Evolutionary conservation across 768 basidiomycete genomes (phyloP), one percentile per base, ranked within the genome.

Genomic region (Tricholomella constricta): DNA sequence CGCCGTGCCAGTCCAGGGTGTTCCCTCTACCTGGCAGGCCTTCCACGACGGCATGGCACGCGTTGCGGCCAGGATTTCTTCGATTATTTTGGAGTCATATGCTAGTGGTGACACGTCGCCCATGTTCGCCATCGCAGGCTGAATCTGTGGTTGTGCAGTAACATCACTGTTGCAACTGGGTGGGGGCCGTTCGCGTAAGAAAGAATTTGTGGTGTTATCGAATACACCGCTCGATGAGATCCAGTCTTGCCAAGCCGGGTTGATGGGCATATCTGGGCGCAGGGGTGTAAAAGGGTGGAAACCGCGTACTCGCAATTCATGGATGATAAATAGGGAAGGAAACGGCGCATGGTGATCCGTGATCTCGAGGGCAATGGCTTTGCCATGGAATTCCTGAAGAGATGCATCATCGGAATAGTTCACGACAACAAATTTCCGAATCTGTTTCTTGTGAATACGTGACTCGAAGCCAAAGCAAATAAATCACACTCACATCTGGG

Each of bases 281-380:
- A 53, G 11, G 20, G 63, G 63, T 51, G 48, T 17, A 48, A 72
- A 73, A 36, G 67, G 70, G 48, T 66, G 31, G 38, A 52, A 62
- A 17, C 61, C 70, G 34, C 66, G 69, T 45, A 69, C 69, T 10
- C 71, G 69, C 66, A 69, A 67, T 56, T 75, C 70, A 40, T 72
- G 72, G 46, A 69, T 58, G 38, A 70, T 64, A 55, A 72, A 69
- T 20, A 69, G 48, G 41, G 65, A 54, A 34, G 69, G 65, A 56
- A 72, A 70, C 0, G 70, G 70, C 9, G 58, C 68, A 51, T 67
- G 25, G 4, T 5, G 46, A 47, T 73, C 60, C 10, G 51, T 52
- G 44, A 63, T 61, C 34, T 74, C 67, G 36, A 74, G 63, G 42
- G 63, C 68, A 23, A 70, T 56, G 19, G 65, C 69, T 59, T 71